Evolutionary conservation across 495 filamentous ascomycete species (phyloP).

Genomic region (Chaetomium tenue): DNA sequence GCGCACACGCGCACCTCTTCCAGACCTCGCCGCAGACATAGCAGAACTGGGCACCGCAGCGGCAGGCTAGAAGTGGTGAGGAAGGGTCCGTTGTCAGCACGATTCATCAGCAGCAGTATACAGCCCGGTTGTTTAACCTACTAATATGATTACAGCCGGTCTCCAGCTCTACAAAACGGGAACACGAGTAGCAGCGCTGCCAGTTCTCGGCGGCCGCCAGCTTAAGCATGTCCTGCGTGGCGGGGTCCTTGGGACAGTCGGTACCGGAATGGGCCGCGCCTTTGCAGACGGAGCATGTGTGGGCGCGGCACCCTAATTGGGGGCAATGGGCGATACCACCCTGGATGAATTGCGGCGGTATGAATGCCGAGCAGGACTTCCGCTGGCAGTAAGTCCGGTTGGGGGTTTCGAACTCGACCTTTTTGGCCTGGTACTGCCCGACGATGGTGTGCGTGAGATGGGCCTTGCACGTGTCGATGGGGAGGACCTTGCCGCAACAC

Average conservation of each 20-base stretch:
- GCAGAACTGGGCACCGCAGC: constrained; percentile 57
- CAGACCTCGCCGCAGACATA: constrained; percentile 55
- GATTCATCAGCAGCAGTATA: neutral
- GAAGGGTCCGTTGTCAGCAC: neutral
- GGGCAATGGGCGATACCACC: constrained; percentile 43
- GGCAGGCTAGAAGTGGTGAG: constrained; percentile 38
- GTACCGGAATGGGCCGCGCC: constrained; percentile 35
- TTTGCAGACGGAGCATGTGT: constrained; percentile 53
- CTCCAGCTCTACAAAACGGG: constrained; percentile 42
- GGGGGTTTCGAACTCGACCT: constrained; percentile 45
- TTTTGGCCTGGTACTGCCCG: constrained; percentile 40
- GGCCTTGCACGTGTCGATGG: constrained; percentile 32
- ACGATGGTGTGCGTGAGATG: constrained; percentile 37
- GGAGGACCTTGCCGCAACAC: constrained; percentile 48
- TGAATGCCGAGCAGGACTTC: constrained; percentile 46
- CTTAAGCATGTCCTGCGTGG: constrained; percentile 35
- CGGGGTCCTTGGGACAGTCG: constrained; percentile 45
- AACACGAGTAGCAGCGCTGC: constrained; percentile 45
- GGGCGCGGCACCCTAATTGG: constrained; percentile 29
- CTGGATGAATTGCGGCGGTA: constrained; percentile 35
- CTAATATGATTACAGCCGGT: constrained; percentile 52
- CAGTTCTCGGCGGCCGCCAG: constrained; percentile 42
- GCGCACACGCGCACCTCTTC: constrained; percentile 49
- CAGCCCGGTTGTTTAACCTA: constrained; percentile 9
- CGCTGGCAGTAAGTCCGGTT: constrained; percentile 52